phyloP scores from a whole-genome alignment of 2,329 filamentous ascomycete species.

The Colletotrichum sp. region DNA sequence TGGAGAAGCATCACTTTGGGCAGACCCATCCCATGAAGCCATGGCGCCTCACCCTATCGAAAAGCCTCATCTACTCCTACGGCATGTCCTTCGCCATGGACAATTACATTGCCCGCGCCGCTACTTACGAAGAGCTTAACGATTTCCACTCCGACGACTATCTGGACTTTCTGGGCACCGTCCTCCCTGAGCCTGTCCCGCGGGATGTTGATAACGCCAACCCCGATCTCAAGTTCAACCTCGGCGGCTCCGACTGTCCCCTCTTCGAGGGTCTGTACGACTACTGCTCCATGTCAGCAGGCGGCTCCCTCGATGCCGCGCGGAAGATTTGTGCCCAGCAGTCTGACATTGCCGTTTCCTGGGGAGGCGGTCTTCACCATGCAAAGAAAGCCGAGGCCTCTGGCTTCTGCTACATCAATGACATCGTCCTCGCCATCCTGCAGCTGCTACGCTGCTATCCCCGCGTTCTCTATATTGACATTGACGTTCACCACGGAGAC shows the following conservation, averaged over 20 bases:
- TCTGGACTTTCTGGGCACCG: conserved; percentile 82
- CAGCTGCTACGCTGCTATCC: conserved; percentile 83
- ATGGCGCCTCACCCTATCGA: conserved; percentile 94
- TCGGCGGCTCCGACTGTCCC: conserved; percentile 91
- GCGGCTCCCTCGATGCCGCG: conserved; percentile 88
- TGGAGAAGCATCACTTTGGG: conserved; percentile 97
- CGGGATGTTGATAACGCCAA: conserved; percentile 70
- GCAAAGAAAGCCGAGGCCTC: conserved; percentile 93
- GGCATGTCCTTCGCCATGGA: conserved; percentile 98
- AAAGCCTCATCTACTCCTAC: conserved; percentile 92
- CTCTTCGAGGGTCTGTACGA: conserved; percentile 96
- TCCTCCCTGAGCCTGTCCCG: conserved; percentile 67
- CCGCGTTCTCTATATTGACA: conserved; percentile 92
- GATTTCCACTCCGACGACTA: conserved; percentile 91
- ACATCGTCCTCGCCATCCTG: conserved; percentile 93
- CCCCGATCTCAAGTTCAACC: conserved; percentile 77
- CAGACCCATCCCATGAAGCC: conserved; percentile 99
- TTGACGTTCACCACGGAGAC: conserved; percentile 91
- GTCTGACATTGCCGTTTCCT: conserved; percentile 95
- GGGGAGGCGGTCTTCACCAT: conserved; percentile 96
- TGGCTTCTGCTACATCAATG: conserved; percentile 99
- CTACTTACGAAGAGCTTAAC: conserved; percentile 85
- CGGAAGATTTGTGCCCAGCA: conserved; percentile 85
- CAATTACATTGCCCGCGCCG: conserved; percentile 82
- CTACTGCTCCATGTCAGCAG: conserved; percentile 93